A percentile compares a stretch with the other conserved stretches of the same genome.
phyloP scores from a whole-genome alignment of 108 stramenopile species.

The Schizochytrium sp. region DNA sequence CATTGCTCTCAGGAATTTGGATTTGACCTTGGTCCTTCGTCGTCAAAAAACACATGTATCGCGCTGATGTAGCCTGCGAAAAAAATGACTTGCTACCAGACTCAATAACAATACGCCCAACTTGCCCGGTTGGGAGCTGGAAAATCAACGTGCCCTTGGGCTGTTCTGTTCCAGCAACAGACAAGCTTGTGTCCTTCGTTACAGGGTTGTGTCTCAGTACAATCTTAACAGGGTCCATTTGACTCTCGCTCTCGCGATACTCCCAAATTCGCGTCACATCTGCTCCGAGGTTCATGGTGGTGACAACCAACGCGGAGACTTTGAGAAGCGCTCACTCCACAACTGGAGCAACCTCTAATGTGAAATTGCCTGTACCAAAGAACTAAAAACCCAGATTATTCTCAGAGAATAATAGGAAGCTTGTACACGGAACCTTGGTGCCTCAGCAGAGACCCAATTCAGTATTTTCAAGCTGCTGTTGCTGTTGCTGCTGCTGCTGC shows the following conservation, averaged over 20 bases:
- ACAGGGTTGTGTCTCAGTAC: slow-evolving; percentile 59
- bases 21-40: neutral
- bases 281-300: slow-evolving; percentile 2
- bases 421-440: too few species aligned
- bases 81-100: neutral
- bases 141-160: neutral
- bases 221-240: slow-evolving; percentile 50
- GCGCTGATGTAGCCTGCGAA: neutral
- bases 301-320: neutral
- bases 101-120: slow-evolving; percentile 33
- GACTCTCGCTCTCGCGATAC: neutral
- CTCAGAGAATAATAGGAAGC: too few species aligned
- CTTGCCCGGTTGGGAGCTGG: neutral
- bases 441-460: too few species aligned
- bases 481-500: too few species aligned
- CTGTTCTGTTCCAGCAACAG: slow-evolving; percentile 15
- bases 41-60: slow-evolving; percentile 16
- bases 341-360: too few species aligned
- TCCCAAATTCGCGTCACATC: slow-evolving; percentile 48
- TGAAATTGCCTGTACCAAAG: too few species aligned
- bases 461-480: too few species aligned
- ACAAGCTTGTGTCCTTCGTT: slow-evolving; percentile 20
- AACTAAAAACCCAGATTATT: too few species aligned
- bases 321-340: too few species aligned
- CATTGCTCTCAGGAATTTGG: slow-evolving; percentile 38